These are phyloP conservation scores for Podospora pseudoanserina DNA, from an alignment of 495 filamentous ascomycete genomes.

Conservation along the genomic window DNA sequence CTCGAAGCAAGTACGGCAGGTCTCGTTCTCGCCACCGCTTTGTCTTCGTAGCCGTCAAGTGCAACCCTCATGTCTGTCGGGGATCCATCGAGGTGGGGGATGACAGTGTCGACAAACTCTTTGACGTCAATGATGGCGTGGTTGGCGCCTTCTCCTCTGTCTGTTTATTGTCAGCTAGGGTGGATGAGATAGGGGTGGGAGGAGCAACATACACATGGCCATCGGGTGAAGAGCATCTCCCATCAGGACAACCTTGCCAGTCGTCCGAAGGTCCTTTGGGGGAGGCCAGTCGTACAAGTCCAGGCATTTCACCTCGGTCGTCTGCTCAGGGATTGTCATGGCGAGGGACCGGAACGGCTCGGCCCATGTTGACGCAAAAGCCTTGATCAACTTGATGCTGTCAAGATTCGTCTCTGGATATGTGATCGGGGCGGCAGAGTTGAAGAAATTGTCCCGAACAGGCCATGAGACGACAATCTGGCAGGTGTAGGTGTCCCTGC, in stretches of 20 bases:
- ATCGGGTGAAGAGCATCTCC: constrained; percentile 64
- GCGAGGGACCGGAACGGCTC: constrained; percentile 53
- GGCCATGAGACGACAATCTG: constrained; percentile 57
- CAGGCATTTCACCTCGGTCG: constrained; percentile 48
- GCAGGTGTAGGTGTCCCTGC: constrained; percentile 29
- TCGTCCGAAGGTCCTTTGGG: constrained; percentile 24
- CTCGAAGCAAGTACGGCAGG: constrained; percentile 54
- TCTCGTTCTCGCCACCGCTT: constrained; percentile 47
- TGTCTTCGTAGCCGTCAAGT: constrained; percentile 48
- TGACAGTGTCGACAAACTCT: constrained; percentile 28
- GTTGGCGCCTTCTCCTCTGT: constrained; percentile 44
- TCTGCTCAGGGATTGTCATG: constrained; percentile 43
- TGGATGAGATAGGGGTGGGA: neutral
- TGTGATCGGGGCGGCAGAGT: constrained; percentile 22
- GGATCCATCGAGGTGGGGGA: constrained; percentile 5
- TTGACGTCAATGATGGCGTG: constrained; percentile 42
- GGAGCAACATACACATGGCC: constrained; percentile 53
- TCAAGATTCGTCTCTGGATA: constrained; percentile 42
- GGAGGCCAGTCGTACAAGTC: constrained; percentile 55
- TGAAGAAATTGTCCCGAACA: constrained; percentile 27
- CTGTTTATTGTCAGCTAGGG: constrained; percentile 20
- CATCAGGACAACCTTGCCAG: constrained; percentile 47
- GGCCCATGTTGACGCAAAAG: constrained; percentile 50
- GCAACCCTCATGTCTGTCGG: constrained; percentile 25
- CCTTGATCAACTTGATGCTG: constrained; percentile 50